Evolutionary conservation across 805 yeast genomes (phyloP), one percentile per base, ranked within the genome.

Genomic region (Starmerella scarabaei): DNA sequence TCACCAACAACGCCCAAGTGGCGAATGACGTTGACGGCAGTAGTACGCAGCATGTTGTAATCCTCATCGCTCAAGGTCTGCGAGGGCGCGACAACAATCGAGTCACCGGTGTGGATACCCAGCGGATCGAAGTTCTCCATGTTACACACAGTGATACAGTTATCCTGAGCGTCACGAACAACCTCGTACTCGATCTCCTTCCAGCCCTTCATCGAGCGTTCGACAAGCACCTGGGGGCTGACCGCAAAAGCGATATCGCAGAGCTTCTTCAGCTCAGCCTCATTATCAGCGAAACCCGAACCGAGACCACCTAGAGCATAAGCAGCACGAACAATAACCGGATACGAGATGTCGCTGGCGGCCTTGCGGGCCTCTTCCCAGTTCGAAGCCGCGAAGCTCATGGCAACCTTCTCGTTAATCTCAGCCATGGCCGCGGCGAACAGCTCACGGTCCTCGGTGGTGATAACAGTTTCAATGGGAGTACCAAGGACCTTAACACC

Each of bases 61-160:
- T 88, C 98, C 61, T 86, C 94, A 63, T 88, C 98, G 29, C 94
- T 80, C 55, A 88, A 68, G 30, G 98, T 88, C 66, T 88, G 98
- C 32, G 96, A 85, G 36, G 98, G 98, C 40, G 98, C 98, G 57
- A 91, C 95, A 36, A 88, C 98, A 55, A 88, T 91, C 31, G 98
- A 91, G 63, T 88, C 98, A 68, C 98, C 98, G 41, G 98, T 88
- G 66, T 88, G 98, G 55, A 88, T 80, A 53, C 98, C 98, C 53
- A 88, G 73, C 33, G 98, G 98, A 64, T 88, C 98, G 54, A 88
- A 88, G 69, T 88, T 88, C 67, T 88, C 98, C 98, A 88, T 88
- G 65, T 88, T 88, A 72, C 98, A 88, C 39, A 88, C 98, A 33
- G 98, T 88, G 55, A 88, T 84, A 77, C 98, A 88, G 74, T 88